Conservation (phyloP, 352 stramenopile species). For the Globisporangium abappressorium region DNA sequence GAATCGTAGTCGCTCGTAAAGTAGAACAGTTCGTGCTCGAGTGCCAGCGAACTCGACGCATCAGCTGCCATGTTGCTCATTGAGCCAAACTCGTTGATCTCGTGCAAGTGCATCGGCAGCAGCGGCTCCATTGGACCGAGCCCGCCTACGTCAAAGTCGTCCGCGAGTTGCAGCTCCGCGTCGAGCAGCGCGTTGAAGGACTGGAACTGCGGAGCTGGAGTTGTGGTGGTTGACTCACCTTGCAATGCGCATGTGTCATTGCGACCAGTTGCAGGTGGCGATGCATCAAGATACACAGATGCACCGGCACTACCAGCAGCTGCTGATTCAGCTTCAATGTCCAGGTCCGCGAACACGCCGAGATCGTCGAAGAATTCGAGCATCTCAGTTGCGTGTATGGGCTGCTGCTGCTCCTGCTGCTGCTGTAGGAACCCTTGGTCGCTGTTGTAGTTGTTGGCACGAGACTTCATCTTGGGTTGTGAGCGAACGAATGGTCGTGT, state of each 20-base stretch:
- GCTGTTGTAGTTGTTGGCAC: not conserved
- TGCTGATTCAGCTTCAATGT: not conserved
- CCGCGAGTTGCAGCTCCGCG: not conserved
- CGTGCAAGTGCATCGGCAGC: not conserved
- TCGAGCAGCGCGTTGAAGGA: constrained; percentile 2
- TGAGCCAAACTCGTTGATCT: not conserved
- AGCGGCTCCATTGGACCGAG: constrained; percentile 1
- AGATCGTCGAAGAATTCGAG: constrained; percentile 12
- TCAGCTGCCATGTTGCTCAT: not conserved
- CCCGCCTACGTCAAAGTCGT: not conserved
- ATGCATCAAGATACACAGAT: too few relatives aligned
- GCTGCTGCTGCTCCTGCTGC: not conserved
- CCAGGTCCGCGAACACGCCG: not conserved
- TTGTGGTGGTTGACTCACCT: too few relatives aligned
- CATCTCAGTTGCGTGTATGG: not conserved
- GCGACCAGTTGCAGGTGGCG: too few relatives aligned
- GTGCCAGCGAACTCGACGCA: not conserved
- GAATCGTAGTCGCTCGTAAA: not conserved
- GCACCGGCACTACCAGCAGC: too few relatives aligned
- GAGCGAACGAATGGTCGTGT: not conserved
- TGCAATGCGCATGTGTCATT: not conserved
- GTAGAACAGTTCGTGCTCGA: not conserved
- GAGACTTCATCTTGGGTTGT: constrained; percentile 2
- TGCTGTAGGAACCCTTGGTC: not conserved
- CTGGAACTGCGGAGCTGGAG: not conserved